Evolutionary conservation across 1,284 basidiomycete genomes (phyloP), one percentile per base, ranked within the genome.

Genomic region (Sporisorium scitamineum): DNA sequence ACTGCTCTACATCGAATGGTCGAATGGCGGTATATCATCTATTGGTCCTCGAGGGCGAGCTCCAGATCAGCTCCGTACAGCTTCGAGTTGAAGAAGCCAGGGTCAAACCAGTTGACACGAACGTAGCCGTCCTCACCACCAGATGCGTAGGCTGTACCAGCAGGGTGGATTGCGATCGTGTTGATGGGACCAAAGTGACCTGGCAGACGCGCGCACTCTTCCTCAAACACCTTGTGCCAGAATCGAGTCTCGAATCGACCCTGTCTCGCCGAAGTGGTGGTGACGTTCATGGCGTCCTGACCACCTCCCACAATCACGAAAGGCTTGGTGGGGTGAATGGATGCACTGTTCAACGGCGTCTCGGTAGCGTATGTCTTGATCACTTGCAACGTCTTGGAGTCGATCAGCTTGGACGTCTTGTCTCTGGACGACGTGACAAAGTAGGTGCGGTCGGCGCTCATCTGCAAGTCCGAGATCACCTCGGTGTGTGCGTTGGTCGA

Each of bases 181-280:
- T 99, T 99, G 87, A 98, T 93, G 54, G 97, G 96, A 44, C 96
- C 96, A 87, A 97, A 90, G 78, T 97, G 70, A 58, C 83, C 84
- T 1, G 84, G 83, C 6, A 99, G 94, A 41, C 95, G 91, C 24
- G 95, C 94, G 68, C 97, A 92, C 86, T 99, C 96, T 88, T 99
- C 96, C 87, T 98, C 96, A 81, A 98, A 94, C 47, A 99, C 90
- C 84, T 93, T 94, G 89, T 99, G 96, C 94, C 95, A 99, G 88
- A 99, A 98, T 52, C 95, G 90, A 4, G 95, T 94, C 88, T 99
- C 97, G 86, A 99, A 99, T 87, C 97, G 96, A 44, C 96, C 97
- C 86, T 97, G 94, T 62, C 96, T 90, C 39, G 91, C 86, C 7
- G 93, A 94, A 2, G 96, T 99, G 5, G 94, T 98, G 16, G 97